These are phyloP conservation scores for Cetraspora pellucida DNA, from an alignment of 192 early-diverging fungal genomes.

Conservation along the genomic window DNA sequence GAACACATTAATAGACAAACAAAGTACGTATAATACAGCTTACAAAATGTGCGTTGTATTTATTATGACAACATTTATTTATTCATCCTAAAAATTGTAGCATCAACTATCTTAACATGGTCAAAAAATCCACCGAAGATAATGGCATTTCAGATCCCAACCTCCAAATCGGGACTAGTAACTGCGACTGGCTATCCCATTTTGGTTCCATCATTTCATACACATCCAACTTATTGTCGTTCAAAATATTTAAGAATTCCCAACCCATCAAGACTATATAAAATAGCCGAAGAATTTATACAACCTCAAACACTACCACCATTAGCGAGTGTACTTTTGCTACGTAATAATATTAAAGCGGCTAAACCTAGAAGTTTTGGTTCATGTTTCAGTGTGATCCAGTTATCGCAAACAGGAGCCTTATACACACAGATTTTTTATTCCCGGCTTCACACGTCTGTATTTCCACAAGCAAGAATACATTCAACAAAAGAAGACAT, in stretches of 20 bases:
- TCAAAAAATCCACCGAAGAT: constrained; percentile 8
- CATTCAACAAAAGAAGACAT: neutral
- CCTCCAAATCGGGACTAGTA: neutral
- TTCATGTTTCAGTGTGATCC: neutral
- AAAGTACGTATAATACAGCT: neutral
- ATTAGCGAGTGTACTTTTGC: neutral
- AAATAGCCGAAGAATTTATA: neutral
- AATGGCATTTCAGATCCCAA: constrained; percentile 2
- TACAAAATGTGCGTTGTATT: neutral
- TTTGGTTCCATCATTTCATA: constrained; percentile 10
- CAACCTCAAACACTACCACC: constrained; percentile 3
- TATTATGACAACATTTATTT: neutral
- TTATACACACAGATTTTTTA: constrained; percentile 8
- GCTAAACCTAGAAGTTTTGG: neutral
- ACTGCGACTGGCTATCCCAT: neutral
- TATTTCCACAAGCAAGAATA: neutral
- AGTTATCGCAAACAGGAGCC: constrained; percentile 27
- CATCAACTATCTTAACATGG: constrained; percentile 5
- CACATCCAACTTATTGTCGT: constrained; percentile 11
- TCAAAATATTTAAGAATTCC: constrained; percentile 4
- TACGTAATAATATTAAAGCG: neutral
- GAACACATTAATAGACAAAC: neutral
- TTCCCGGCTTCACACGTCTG: neutral
- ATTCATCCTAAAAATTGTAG: neutral
- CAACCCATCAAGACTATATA: neutral